phyloP scores from a whole-genome alignment of 331 rosid genomes.

The Malus hybrid region DNA sequence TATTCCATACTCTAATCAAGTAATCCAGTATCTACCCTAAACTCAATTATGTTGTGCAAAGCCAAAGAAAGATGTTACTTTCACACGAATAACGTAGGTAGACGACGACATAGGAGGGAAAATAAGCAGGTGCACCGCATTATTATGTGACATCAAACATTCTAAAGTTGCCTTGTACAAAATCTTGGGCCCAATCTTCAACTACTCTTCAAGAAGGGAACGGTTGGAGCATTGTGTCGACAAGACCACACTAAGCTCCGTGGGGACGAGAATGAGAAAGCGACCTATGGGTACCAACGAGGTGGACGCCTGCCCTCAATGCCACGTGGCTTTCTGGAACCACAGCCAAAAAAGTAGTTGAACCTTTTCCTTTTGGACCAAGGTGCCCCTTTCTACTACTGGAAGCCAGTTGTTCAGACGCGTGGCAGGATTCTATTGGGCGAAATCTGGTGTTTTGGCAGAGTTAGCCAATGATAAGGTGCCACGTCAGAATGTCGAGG shows the following conservation, averaged over 20 bases:
- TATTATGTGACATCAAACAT: neutral
- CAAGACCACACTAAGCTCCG: constrained; percentile 17
- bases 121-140: neutral
- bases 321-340: constrained; percentile 26
- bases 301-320: constrained; percentile 5
- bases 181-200: constrained; percentile 9
- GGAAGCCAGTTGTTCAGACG: neutral
- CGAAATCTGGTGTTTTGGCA: neutral
- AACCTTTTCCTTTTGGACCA: neutral
- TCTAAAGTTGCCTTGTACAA: neutral
- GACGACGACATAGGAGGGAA: neutral
- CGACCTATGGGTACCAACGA: constrained; percentile 16
- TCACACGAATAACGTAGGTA: too few species aligned
- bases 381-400: neutral
- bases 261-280: constrained; percentile 23
- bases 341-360: neutral
- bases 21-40: neutral
- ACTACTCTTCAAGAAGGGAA: neutral
- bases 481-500: neutral
- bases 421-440: neutral
- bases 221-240: constrained; percentile 19
- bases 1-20: too few species aligned
- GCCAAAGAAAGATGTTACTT: too few species aligned
- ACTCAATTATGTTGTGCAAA: neutral
- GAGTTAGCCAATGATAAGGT: neutral